These are phyloP conservation scores for Scedosporium apiospermum DNA, from an alignment of 2,329 filamentous ascomycete species.

Conservation along the genomic window DNA sequence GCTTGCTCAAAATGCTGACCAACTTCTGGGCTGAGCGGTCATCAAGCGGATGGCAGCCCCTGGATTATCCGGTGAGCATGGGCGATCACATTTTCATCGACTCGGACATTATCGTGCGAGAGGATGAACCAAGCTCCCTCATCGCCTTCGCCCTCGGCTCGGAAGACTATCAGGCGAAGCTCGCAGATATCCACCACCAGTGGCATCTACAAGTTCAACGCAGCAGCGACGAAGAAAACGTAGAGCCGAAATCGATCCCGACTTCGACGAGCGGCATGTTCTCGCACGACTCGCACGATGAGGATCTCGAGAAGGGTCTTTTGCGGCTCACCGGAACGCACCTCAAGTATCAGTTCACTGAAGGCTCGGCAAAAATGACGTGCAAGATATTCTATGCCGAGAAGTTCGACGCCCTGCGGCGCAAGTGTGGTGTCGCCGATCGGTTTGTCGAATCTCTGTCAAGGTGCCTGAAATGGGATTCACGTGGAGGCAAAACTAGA, in stretches of 20 bases:
- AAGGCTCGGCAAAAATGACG: slow-evolving; percentile 87
- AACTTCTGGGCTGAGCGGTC: slow-evolving; percentile 99
- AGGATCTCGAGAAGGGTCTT: slow-evolving; percentile 79
- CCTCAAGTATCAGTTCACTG: slow-evolving; percentile 89
- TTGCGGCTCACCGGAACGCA: slow-evolving; percentile 81
- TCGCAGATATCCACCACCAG: slow-evolving; percentile 47
- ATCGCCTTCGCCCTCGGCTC: slow-evolving; percentile 89
- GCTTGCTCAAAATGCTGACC: slow-evolving; percentile 87
- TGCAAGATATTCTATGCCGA: slow-evolving; percentile 99
- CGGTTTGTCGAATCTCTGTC: slow-evolving; percentile 93
- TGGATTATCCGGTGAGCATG: slow-evolving; percentile 83
- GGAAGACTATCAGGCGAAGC: slow-evolving; percentile 74
- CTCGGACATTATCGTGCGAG: slow-evolving; percentile 91
- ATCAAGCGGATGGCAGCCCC: slow-evolving; percentile 81
- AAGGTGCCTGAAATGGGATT: slow-evolving; percentile 95
- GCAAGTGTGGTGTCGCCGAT: slow-evolving; percentile 87
- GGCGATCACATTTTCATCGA: slow-evolving; percentile 95
- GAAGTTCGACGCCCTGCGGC: slow-evolving; percentile 88
- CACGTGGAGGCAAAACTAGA: slow-evolving; percentile 94
- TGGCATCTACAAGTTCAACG: slow-evolving; percentile 11
- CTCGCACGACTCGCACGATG: slow-evolving; percentile 30
- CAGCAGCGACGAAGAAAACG: slow-evolving; percentile 1
- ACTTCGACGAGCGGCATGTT: not conserved
- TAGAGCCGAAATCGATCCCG: not conserved
- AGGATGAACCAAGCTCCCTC: slow-evolving; percentile 93